phyloP scores from a whole-genome alignment of 2,329 filamentous ascomycete genomes.

The Aspergillus sp. region DNA sequence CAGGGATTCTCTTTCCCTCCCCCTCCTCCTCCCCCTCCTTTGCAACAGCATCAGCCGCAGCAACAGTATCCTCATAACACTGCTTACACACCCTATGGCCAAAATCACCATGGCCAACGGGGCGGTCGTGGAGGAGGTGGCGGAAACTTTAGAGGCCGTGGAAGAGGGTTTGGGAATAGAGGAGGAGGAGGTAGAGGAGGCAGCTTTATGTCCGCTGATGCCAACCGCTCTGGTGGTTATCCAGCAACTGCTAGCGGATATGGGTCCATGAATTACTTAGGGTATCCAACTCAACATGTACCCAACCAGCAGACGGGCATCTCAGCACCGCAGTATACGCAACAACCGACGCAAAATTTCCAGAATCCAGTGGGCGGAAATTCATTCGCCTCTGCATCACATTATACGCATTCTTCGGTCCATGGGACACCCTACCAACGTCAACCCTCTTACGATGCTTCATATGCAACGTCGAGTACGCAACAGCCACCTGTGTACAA shows the following conservation, averaged over 20 bases:
- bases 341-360: slow-evolving; percentile 23
- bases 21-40: slow-evolving; percentile 45
- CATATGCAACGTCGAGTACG: slow-evolving; percentile 22
- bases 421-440: slow-evolving; percentile 26
- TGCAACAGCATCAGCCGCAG: slow-evolving; percentile 23
- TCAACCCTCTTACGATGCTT: slow-evolving; percentile 28
- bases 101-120: slow-evolving; percentile 26
- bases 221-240: slow-evolving; percentile 22
- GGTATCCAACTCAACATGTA: slow-evolving; percentile 29
- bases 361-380: slow-evolving; percentile 23
- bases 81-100: slow-evolving; percentile 26
- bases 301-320: slow-evolving; percentile 25
- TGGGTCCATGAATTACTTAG: slow-evolving; percentile 29
- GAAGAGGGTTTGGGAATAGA: slow-evolving; percentile 35
- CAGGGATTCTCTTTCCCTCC: slow-evolving; percentile 49
- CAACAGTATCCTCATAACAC: slow-evolving; percentile 17
- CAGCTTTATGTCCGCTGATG: slow-evolving; percentile 22
- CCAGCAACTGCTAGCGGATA: slow-evolving; percentile 27
- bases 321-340: slow-evolving; percentile 26
- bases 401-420: slow-evolving; percentile 25
- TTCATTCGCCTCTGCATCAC: slow-evolving; percentile 23
- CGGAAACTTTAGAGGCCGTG: slow-evolving; percentile 33
- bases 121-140: slow-evolving; percentile 28
- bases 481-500: slow-evolving; percentile 25
- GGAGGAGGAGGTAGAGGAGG: slow-evolving; percentile 30